Conservation (phyloP, 164 flowering plant genomes). For the Sedum album region DNA sequence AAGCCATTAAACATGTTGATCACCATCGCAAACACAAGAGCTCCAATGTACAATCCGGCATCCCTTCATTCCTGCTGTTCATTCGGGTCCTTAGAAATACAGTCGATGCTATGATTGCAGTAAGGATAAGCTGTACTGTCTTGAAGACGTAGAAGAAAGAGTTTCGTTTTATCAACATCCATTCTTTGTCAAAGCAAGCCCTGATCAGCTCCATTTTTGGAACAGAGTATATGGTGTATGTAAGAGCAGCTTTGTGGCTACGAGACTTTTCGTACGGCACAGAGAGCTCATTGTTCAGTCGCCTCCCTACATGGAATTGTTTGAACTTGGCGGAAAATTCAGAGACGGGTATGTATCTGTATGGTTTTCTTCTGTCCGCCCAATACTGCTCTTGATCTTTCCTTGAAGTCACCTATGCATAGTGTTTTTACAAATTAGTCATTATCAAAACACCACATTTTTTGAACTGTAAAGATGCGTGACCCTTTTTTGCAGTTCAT, state of each 20-base stretch:
- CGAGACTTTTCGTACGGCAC: constrained; percentile 47
- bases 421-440: background rate
- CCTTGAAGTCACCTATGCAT: constrained; percentile 64
- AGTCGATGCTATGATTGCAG: constrained; percentile 52
- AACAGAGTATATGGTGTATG: constrained; percentile 47
- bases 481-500: background rate
- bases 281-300: constrained; percentile 57
- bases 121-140: constrained; percentile 61
- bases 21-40: constrained; percentile 54
- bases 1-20: constrained; percentile 89
- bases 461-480: background rate
- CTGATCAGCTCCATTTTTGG: constrained; percentile 58
- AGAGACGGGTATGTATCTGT: constrained; percentile 57
- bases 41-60: constrained; percentile 63
- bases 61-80: constrained; percentile 49
- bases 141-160: constrained; percentile 80
- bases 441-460: background rate
- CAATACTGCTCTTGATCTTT: constrained; percentile 96
- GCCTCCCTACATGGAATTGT: constrained; percentile 64
- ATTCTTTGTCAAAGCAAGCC: constrained; percentile 69
- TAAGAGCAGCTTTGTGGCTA: constrained; percentile 75
- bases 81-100: constrained; percentile 56
- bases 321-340: constrained; percentile 68
- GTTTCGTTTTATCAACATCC: constrained; percentile 70
- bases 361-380: constrained; percentile 57